A percentile compares a stretch with the other conserved stretches of the same genome.
These are phyloP conservation scores for Mucor mucedo DNA, from an alignment of 371 early-diverging fungal genomes.

Conservation along the genomic window DNA sequence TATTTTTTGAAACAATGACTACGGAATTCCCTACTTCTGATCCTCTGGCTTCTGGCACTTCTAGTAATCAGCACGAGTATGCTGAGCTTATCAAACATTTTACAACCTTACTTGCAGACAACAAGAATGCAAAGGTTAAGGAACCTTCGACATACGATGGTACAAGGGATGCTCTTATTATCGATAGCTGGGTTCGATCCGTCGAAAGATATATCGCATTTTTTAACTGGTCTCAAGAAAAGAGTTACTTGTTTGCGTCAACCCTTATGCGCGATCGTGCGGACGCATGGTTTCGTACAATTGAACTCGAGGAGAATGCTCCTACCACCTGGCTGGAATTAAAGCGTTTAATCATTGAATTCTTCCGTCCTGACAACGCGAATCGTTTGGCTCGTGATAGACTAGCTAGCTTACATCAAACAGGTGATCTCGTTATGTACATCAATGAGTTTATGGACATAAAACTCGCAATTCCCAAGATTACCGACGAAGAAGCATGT, in stretches of 20 bases:
- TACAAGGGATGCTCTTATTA: neutral
- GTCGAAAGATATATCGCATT: neutral
- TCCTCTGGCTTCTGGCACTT: neutral
- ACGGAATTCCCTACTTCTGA: too few relatives aligned
- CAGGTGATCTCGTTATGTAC: neutral
- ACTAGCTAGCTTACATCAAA: neutral
- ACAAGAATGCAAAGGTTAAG: neutral
- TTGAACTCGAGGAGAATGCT: neutral
- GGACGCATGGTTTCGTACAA: neutral
- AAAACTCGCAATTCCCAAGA: neutral
- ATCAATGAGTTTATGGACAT: slow-evolving; percentile 5
- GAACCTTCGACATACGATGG: slow-evolving; percentile 2
- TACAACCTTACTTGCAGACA: neutral
- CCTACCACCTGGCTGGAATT: neutral
- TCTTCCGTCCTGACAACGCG: slow-evolving; percentile 5
- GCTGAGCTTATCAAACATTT: neutral
- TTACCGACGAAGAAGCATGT: slow-evolving; percentile 2
- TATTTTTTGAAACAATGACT: too few relatives aligned
- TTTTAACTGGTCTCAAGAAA: neutral
- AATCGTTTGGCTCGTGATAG: neutral
- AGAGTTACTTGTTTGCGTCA: neutral
- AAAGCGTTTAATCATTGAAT: neutral
- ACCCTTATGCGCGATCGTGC: slow-evolving; percentile 4
- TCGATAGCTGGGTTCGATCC: slow-evolving; percentile 1
- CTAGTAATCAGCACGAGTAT: neutral